Percentiles rank a stretch among this genome's conserved stretches.
These are phyloP conservation scores for Pelargonium cotyledonis DNA, from an alignment of 441 rosid species.

Conservation along the genomic window DNA sequence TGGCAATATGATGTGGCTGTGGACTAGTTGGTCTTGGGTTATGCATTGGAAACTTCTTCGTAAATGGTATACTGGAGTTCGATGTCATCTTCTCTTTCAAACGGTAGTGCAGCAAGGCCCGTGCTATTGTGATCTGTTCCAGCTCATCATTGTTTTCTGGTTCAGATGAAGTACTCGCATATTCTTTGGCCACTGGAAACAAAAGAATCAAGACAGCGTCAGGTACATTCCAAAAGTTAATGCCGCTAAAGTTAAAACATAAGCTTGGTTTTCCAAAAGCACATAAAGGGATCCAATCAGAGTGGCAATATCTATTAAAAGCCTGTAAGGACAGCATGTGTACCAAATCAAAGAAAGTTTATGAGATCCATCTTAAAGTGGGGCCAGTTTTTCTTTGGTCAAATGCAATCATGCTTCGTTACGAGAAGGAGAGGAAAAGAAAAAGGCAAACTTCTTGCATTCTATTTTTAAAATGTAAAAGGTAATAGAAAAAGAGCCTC, in stretches of 20 bases:
- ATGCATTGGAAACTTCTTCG: slow-evolving; percentile 52
- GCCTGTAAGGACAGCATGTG: neutral
- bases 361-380: neutral
- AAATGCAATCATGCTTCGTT: neutral
- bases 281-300: no score
- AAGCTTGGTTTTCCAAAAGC: no score
- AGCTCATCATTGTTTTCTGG: slow-evolving; percentile 77
- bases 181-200: slow-evolving; percentile 84
- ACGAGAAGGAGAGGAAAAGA: neutral
- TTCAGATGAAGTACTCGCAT: slow-evolving; percentile 65
- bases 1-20: slow-evolving; percentile 51
- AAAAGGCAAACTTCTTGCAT: neutral
- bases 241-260: no score
- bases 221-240: slow-evolving; percentile 1
- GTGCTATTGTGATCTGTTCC: slow-evolving; percentile 83
- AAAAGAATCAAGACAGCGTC: slow-evolving; percentile 15
- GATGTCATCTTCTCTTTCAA: slow-evolving; percentile 67
- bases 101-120: slow-evolving; percentile 64
- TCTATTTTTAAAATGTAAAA: neutral
- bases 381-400: neutral
- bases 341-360: neutral
- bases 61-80: slow-evolving; percentile 50
- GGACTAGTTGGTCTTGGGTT: slow-evolving; percentile 84
- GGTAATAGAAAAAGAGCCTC: slow-evolving; percentile 24
- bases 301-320: neutral